Evolutionary conservation across 139 green algal genomes (phyloP), one percentile per base, ranked within the genome.

Genomic region (Eudorina sp.): DNA sequence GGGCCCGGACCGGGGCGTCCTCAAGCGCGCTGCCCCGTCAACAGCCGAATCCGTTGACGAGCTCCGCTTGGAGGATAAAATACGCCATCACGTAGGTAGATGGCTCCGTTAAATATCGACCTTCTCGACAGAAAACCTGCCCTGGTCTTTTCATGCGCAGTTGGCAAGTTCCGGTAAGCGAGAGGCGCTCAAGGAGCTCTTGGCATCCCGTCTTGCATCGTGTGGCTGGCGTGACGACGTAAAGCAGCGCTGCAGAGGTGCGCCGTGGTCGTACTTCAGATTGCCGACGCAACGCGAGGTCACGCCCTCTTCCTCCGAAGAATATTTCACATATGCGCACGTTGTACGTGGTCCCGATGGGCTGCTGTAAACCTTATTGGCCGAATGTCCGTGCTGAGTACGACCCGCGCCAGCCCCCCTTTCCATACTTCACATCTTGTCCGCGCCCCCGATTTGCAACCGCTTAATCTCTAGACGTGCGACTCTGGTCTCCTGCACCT

Each of bases 161-260:
- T 76, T 95, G 53, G 87, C 85, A 18, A 82, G 73, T 21, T 92
- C 83, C 18, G 92, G 92, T 0, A 92, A 94, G 75, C 85, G 90
- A 1, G 92, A 95, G 6, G 70, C 89, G 0, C 82, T 96, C 29
- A 96, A 96, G 84, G 38, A 90, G 40, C 79, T 95, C 69, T 82
- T 96, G 29, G 36, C 89, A 25, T 81, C 92, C 0, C 89, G 91
- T 58, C 90, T 96, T 14, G 88, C 90, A 55, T 91, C 93, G 55
- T 95, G 92, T n/a, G 94, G 94, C 51, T 96, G 94, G 94, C 88
- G 88, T 14, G 93, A 96, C 77, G 92, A 95, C 29, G 60, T 96
- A 53, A 93, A 93, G 86, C 85, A 91, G 60, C 88, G 84, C 53
- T 94, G 90, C 62, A 27, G 76, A 29, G 92, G 92, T 94, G 58